phyloP scores from a whole-genome alignment of 75 land plant species.

The Ceratopteris richardii region DNA sequence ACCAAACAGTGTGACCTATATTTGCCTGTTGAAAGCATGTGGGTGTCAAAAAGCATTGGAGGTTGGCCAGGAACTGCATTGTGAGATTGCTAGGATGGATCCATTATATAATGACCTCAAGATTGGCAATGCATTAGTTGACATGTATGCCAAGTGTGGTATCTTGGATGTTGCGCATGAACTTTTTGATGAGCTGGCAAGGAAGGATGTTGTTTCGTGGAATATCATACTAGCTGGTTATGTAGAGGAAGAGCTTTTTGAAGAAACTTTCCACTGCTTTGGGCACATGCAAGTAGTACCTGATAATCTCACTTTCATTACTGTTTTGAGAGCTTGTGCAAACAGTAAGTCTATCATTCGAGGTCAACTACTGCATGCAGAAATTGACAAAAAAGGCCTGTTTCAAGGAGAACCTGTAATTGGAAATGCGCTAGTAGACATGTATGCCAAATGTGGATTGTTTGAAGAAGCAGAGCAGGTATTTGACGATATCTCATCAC shows the following conservation, averaged over 20 bases:
- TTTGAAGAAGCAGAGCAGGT: constrained; percentile 10
- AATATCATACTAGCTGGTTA: constrained; percentile 17
- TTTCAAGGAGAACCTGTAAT: not conserved
- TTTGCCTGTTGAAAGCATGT: constrained; percentile 47
- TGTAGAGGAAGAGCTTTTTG: not conserved
- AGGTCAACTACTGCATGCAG: constrained; percentile 10
- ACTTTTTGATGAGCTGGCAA: constrained; percentile 28
- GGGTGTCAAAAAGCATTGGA: constrained; percentile 11
- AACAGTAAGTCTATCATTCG: constrained; percentile 1
- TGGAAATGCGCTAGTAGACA: constrained; percentile 30
- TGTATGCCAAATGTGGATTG: constrained; percentile 30
- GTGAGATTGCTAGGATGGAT: constrained; percentile 12
- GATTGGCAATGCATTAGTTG: constrained; percentile 26
- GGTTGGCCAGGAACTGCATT: constrained; percentile 22
- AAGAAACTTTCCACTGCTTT: constrained; percentile 6
- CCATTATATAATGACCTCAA: constrained; percentile 13
- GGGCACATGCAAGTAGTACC: constrained; percentile 8
- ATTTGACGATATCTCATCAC: constrained; percentile 4
- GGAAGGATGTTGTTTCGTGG: constrained; percentile 37
- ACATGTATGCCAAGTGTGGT: constrained; percentile 31
- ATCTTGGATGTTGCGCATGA: constrained; percentile 5
- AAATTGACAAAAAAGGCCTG: constrained; percentile 8
- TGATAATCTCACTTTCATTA: constrained; percentile 4
- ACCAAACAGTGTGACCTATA: constrained; percentile 26
- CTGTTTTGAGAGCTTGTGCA: constrained; percentile 10